These are phyloP conservation scores for Ganoderma resinaceum DNA, from an alignment of 1,284 basidiomycete genomes.

Conservation along the genomic window DNA sequence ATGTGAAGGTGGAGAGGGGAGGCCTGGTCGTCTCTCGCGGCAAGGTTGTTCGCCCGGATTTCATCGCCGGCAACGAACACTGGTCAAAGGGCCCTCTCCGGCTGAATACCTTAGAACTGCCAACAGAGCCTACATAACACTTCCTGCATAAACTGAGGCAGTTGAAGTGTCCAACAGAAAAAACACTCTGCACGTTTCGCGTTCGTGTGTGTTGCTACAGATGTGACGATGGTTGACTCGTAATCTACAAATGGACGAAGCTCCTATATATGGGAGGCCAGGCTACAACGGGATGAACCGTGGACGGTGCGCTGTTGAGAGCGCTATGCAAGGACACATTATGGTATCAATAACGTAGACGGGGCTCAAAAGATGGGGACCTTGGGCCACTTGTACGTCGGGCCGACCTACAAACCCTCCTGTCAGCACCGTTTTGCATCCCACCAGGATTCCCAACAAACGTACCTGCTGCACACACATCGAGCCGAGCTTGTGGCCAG, in stretches of 20 bases:
- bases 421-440: constrained; percentile 40
- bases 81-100: constrained; percentile 57
- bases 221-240: constrained; percentile 38
- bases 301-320: constrained; percentile 49
- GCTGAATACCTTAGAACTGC: constrained; percentile 42
- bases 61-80: constrained; percentile 70
- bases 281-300: constrained; percentile 28
- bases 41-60: constrained; percentile 68
- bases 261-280: constrained; percentile 13
- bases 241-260: constrained; percentile 35
- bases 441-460: neutral
- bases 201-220: constrained; percentile 33
- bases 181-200: constrained; percentile 2
- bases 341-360: constrained; percentile 8
- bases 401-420: constrained; percentile 75
- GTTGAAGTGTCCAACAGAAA: neutral
- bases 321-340: constrained; percentile 37
- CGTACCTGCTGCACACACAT: constrained; percentile 90
- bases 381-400: constrained; percentile 84
- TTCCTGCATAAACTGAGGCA: neutral
- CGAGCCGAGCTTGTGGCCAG: constrained; percentile 89
- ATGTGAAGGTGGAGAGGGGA: constrained; percentile 59
- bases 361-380: constrained; percentile 61
- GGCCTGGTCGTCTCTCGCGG: constrained; percentile 51
- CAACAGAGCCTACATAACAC: neutral